Evolutionary conservation across 148 eudicot species (phyloP), one percentile per base, ranked within the genome.

Genomic region (Pouteria glomerata): DNA sequence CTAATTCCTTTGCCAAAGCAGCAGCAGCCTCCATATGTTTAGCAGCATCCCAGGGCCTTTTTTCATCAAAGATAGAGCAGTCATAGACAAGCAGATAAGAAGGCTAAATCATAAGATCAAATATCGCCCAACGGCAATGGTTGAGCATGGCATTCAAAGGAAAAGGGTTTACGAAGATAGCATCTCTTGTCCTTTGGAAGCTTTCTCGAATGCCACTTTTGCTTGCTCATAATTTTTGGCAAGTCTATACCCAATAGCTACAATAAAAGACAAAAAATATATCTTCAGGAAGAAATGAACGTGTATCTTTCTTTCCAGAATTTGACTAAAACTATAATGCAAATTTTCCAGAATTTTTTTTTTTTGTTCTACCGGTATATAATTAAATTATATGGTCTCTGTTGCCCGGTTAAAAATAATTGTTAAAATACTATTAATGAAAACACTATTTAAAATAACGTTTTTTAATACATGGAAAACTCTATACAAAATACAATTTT

Each of bases 101-200:
- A 2, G 31, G 23, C 57, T n/a, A 70, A 55, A 26, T 16, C 7
- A 41, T 10, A n/a, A 26, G 64, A 26, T 57, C 39, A 70, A 41
- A 56, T 66, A 16, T 45, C 19, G n/a, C 15, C 69, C 56, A 47
- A 41, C 0, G 23, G 39, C 53, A 48, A 11, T 16, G 13, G 67
- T 24, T 51, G 34, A 27, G 10, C 41, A 52, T 52, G 21, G 1
- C 12, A 35, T 29, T n/a, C 6, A 47, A 44, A 52, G 60, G 23
- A 74, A 61, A 60, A 15, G 51, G 70, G 82, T 71, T 82, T 87
- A 87, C 73, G 97, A 92, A 45, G 90, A 83, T 7, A 81, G 89
- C 89, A 92, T 92, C 80, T 89, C 96, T 73, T 92, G 97, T 75
- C 96, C 97, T 72, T 86, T 83, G 12, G 97, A 92, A 78, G 97